Conservation (phyloP, 371 early-diverging fungal genomes). For the Actinomucor elegans region DNA sequence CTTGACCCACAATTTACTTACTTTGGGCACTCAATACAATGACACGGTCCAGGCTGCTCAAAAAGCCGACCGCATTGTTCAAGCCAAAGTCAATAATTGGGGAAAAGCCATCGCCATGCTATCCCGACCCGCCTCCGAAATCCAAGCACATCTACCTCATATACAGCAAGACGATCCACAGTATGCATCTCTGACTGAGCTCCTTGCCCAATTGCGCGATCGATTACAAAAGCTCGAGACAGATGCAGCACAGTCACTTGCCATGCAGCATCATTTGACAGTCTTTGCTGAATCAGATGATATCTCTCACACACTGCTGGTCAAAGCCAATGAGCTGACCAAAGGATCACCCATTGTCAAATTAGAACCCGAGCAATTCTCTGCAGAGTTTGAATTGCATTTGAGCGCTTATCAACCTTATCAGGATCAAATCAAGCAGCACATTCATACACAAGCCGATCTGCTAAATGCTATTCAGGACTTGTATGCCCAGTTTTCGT, state of each 20-base stretch:
- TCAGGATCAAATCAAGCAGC: slow-evolving; percentile 39
- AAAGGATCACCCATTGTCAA: slow-evolving; percentile 60
- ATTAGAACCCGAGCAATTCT: slow-evolving; percentile 74
- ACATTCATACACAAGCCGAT: slow-evolving; percentile 49
- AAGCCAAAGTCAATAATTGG: slow-evolving; percentile 64
- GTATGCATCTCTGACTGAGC: slow-evolving; percentile 2
- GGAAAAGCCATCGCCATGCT: slow-evolving; percentile 64
- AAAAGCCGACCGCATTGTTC: slow-evolving; percentile 66
- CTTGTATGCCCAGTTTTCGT: slow-evolving; percentile 55
- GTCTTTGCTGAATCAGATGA: slow-evolving; percentile 67
- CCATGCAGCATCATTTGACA: too few relatives aligned
- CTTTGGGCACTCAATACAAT: slow-evolving; percentile 59
- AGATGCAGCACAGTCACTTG: slow-evolving; percentile 30
- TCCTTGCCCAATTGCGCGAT: slow-evolving; percentile 18
- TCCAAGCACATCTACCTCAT: slow-evolving; percentile 20
- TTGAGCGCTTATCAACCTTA: slow-evolving; percentile 65
- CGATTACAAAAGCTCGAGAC: slow-evolving; percentile 2
- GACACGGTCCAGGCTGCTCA: slow-evolving; percentile 68
- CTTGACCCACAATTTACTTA: slow-evolving; percentile 60
- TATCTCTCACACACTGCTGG: slow-evolving; percentile 48
- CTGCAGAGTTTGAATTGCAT: slow-evolving; percentile 64
- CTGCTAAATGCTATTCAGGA: slow-evolving; percentile 59
- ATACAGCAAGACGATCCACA: slow-evolving; percentile 16
- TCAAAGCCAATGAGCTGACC: slow-evolving; percentile 43
- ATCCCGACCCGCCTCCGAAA: slow-evolving; percentile 29